A percentile compares a stretch with the other conserved stretches of the same genome.
Evolutionary conservation across 768 basidiomycete genomes (phyloP).

Genomic region (Amanita polypyramis): DNA sequence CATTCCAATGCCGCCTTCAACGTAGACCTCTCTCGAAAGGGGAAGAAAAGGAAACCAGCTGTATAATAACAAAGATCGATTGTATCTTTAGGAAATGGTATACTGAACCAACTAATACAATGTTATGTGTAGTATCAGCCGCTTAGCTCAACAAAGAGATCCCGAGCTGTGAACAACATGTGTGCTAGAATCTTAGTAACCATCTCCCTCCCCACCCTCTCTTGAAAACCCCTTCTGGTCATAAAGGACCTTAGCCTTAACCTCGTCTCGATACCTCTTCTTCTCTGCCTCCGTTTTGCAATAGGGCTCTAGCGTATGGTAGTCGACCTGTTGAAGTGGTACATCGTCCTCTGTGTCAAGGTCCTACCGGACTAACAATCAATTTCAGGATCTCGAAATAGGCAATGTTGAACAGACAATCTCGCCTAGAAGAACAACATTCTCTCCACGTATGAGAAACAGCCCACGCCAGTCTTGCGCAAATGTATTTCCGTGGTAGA

Average conservation of each 20-base stretch:
- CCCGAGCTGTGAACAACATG: not conserved
- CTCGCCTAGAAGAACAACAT: slow-evolving; percentile 94
- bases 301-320: slow-evolving; percentile 55
- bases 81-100: slow-evolving; percentile 3
- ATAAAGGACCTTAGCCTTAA: slow-evolving; percentile 72
- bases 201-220: slow-evolving; percentile 95
- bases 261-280: slow-evolving; percentile 75
- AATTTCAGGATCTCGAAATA: slow-evolving; percentile 1
- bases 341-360: slow-evolving; percentile 88
- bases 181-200: slow-evolving; percentile 45
- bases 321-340: slow-evolving; percentile 66
- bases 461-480: slow-evolving; percentile 85
- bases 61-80: slow-evolving; percentile 17
- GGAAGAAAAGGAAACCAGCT: slow-evolving; percentile 44
- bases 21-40: slow-evolving; percentile 41
- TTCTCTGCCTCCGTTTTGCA: slow-evolving; percentile 63
- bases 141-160: not conserved
- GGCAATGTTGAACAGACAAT: slow-evolving; percentile 50
- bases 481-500: slow-evolving; percentile 82
- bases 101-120: not conserved
- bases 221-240: slow-evolving; percentile 86
- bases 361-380: slow-evolving; percentile 43
- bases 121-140: slow-evolving; percentile 8
- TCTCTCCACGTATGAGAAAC: slow-evolving; percentile 94
- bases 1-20: slow-evolving; percentile 30